These are phyloP conservation scores for Thielaviopsis ethacetica DNA, from an alignment of 2,329 filamentous ascomycete species.

Conservation along the genomic window DNA sequence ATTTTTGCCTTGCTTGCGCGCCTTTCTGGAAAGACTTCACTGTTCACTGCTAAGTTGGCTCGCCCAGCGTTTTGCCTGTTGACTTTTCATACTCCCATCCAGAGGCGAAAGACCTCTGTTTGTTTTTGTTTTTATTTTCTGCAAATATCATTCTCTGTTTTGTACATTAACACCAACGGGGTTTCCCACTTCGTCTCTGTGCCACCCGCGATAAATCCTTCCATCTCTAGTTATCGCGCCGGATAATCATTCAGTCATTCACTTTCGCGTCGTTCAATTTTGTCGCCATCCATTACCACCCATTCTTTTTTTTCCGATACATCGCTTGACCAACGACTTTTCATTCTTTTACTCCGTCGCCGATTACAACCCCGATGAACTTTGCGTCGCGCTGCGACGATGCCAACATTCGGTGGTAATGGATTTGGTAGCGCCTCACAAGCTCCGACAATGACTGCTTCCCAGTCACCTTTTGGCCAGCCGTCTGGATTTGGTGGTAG, in stretches of 20 bases:
- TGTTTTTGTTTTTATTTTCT: not conserved
- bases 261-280: not conserved
- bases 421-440: slow-evolving; percentile 3
- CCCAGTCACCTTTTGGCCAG: slow-evolving; percentile 9
- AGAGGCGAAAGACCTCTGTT: not conserved
- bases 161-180: not conserved
- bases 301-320: not conserved
- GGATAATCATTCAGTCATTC: not conserved
- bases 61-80: not conserved
- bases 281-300: not conserved
- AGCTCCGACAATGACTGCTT: slow-evolving; percentile 1
- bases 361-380: not conserved
- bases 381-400: not conserved
- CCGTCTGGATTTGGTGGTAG: not conserved
- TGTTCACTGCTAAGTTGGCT: not conserved
- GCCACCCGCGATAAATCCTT: not conserved
- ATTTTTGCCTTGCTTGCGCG: not conserved
- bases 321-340: not conserved
- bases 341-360: not conserved
- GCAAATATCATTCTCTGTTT: not conserved
- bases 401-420: slow-evolving; percentile 10
- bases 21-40: not conserved
- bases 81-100: not conserved
- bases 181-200: not conserved
- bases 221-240: not conserved